Base-by-base conservation (phyloP, 2,329 filamentous ascomycete species). In the Aspergillus novoparasiticus region DNA sequence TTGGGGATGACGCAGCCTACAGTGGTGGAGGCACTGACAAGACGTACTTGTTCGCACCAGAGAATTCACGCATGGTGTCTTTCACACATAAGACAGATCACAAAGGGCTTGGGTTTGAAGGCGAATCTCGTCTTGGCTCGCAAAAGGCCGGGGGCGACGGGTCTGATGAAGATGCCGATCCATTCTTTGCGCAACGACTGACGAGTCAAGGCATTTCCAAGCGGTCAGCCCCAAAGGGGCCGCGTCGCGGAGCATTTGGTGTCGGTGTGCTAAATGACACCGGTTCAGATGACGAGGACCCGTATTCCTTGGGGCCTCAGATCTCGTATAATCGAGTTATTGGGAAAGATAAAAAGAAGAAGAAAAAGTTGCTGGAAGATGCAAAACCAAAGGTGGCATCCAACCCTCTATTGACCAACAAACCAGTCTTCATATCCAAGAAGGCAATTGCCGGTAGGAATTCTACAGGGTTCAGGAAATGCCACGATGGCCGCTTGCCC, bases 281-380 rank as follows among this genome's bases (percentile, higher is more conserved):
- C 23, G 94, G 93, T 12, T 97, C 94, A 5, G 95, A 98, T 69
- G 94, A 97, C 53, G 95, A 98, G 71, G 94, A 97, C 72, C 91
- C 93, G 0, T 98, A 97, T 74, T 91, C 94, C 62, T 89, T 98
- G 59, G 94, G 94, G 0, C 95, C 95, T 0, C 90, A 89, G 68
- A 96, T 97, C 75, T 92, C 90, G 14, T 97, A 96, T 77, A 96
- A 92, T 70, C 87, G 89, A 46, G 85, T 90, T 6, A 87, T 97
- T 64, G 93, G 92, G 21, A 90, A 89, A 0, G 90, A 94, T 66
- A 96, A 92, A 77, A 90, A 90, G 75, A 94, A 92, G 75, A 91
- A 86, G 71, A 89, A 90, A 72, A 87, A 86, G 62, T 53, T 73
- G 21, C 51, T 63, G 1, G 75, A 74, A 19, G 72, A 74, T 56